These are phyloP conservation scores for Cutaneotrichosporon daszewskae DNA, from an alignment of 1,284 basidiomycete species.

Conservation along the genomic window DNA sequence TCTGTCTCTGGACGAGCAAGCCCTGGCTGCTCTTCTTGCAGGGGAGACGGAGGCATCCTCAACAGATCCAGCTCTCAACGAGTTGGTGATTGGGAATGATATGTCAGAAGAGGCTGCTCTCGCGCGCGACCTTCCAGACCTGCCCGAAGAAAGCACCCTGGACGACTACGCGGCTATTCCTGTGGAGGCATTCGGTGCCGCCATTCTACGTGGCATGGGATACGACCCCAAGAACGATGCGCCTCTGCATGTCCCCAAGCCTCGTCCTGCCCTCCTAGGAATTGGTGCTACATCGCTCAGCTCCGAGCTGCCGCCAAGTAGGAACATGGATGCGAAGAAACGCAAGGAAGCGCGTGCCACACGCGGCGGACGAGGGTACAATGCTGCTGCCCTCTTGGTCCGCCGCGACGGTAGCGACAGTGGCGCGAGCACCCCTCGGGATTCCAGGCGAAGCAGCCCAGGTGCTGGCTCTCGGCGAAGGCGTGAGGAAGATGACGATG, in stretches of 20 bases:
- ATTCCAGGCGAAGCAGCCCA: slow-evolving; percentile 11
- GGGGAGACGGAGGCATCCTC: slow-evolving; percentile 37
- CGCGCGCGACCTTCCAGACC: slow-evolving; percentile 67
- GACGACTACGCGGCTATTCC: slow-evolving; percentile 88
- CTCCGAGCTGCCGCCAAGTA: slow-evolving; percentile 24
- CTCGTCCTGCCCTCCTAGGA: slow-evolving; percentile 75
- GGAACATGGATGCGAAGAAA: slow-evolving; percentile 21
- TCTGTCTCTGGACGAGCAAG: slow-evolving; percentile 36
- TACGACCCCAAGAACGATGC: slow-evolving; percentile 65
- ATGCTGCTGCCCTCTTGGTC: slow-evolving; percentile 33
- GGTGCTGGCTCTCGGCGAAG: slow-evolving; percentile 14
- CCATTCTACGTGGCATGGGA: slow-evolving; percentile 92
- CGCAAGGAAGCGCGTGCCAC: slow-evolving; percentile 26
- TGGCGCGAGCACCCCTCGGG: slow-evolving; percentile 5
- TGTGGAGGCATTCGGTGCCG: slow-evolving; percentile 86
- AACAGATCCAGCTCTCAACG: slow-evolving; percentile 16
- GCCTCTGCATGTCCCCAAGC: slow-evolving; percentile 68
- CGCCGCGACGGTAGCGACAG: slow-evolving; percentile 20
- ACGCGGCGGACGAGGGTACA: slow-evolving; percentile 40
- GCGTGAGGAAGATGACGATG: slow-evolving; percentile 16
- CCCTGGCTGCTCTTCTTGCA: slow-evolving; percentile 37
- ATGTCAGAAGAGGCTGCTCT: slow-evolving; percentile 66
- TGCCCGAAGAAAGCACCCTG: slow-evolving; percentile 57
- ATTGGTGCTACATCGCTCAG: slow-evolving; percentile 72
- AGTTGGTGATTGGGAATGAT: slow-evolving; percentile 45